Evolutionary conservation across 2,329 filamentous ascomycete species (phyloP), one percentile per base, ranked within the genome.

Genomic region (Torrubiellomyces zombiae): DNA sequence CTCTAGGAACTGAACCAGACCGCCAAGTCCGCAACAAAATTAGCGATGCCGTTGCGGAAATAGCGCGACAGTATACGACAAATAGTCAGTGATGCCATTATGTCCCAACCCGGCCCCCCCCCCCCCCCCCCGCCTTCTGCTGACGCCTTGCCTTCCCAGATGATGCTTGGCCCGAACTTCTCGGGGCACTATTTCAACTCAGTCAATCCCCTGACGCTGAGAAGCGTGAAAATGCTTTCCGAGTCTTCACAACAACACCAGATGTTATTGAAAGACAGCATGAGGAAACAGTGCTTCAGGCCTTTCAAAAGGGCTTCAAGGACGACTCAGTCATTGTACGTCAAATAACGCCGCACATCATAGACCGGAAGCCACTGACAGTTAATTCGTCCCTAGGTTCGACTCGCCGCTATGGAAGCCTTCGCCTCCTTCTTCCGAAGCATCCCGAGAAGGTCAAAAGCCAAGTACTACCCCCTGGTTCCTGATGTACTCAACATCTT

Each of bases 191-290:
- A 24, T 94, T 94, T 59, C 75, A 82, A 42, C 72, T 91, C 19
- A 95, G 86, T 52, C 83, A 91, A 50, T 85, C 82, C 13, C 60
- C 67, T 26, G 80, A 94, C 33, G 56, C 78, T 16, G 76, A 77
- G 35, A 78, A 91, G 56, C 75, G 89, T 34, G 89, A 95, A 56
- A 82, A 77, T 23, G 82, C 89, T 11, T 98, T 89, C 58, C 73
- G 89, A 33, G 89, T 98, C 42, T 94, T 98, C 49, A 77, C 85
- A 21, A 86, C 85, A 2, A 95, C 86, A 1, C 89, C 89, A 4
- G 79, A 79, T 16, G 86, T 98, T 40, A 95, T 98, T 41, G 83
- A 94, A 55, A 86, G 77, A 52, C 81, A 94, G 47, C 86, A 95
- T 42, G 82, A 94, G 48, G 78, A 83, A 34, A 73, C 78, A n/a